Evolutionary conservation across 2,329 filamentous ascomycete species (phyloP), one percentile per base, ranked within the genome.

Genomic region (Parastagonospora nodorum): DNA sequence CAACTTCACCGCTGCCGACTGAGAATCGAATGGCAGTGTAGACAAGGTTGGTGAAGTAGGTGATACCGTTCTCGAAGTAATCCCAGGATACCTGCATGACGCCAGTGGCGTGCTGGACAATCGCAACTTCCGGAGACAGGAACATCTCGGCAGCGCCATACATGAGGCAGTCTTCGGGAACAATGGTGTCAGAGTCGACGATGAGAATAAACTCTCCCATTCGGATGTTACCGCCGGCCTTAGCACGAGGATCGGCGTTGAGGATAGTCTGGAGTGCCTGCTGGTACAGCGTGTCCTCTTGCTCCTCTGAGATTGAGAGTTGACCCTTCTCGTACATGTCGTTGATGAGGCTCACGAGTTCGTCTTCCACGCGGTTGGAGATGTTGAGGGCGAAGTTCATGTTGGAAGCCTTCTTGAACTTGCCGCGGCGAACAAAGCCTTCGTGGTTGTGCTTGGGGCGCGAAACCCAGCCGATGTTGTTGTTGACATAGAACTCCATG

Each of bases 171-270:
- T 91, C 89, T 39, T 82, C 77, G 0, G 89, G 89, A 16, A 65
- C 62, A 24, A 58, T 56, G 36, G 51, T 55, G 15, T 58, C 57
- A 2, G 58, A 58, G 37, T 66, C 61, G 50, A 64, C 88, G 50
- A 91, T 77, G 30, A 89, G 76, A 53, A 92, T 89, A 69, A 90
- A 91, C 73, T 94, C 90, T 47, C 90, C 90, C 38, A 94, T 80
- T 43, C 90, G 88, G 60, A 95, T 87, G 72, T 94, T 91, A 51
- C 90, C 90, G 67, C 90, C 88, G 30, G 90, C 90, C 86, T 87
- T 63, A 2, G 58, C 90, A 14, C 87, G 88, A 27, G 86, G 83
- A 30, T 87, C 86, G 49, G 89, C 83, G 41, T 85, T 82, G 19
- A 92, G 80, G 14, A 88, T 84, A 57, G 88, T 82, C 57, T 84